phyloP scores from a whole-genome alignment of 805 yeast genomes.

The Candida saitoana region DNA sequence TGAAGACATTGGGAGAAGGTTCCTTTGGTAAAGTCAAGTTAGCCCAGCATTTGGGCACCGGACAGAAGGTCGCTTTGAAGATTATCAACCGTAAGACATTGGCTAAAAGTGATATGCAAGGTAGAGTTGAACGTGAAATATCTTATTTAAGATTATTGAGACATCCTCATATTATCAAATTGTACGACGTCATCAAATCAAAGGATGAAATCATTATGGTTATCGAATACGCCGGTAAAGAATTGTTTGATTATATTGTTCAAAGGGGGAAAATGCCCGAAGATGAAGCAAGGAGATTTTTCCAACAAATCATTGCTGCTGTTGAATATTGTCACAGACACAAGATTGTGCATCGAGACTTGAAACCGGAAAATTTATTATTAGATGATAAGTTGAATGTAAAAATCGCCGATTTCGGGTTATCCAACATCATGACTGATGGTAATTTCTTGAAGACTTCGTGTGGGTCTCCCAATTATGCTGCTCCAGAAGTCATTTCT shows the following conservation, averaged over 20 bases:
- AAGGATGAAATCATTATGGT: constrained; percentile 97
- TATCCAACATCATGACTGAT: constrained; percentile 94
- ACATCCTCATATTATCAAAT: constrained; percentile 94
- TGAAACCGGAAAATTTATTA: constrained; percentile 90
- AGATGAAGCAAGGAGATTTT: constrained; percentile 85
- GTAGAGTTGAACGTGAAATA: constrained; percentile 91
- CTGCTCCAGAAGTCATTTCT: constrained; percentile 95
- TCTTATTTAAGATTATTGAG: constrained; percentile 81
- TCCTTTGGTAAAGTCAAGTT: constrained; percentile 94
- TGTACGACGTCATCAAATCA: constrained; percentile 92
- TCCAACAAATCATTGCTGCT: constrained; percentile 94
- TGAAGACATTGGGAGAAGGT: constrained; percentile 92
- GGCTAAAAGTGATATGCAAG: constrained; percentile 96
- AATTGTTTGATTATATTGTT: constrained; percentile 90
- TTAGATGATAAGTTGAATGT: constrained; percentile 88
- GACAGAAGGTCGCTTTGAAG: constrained; percentile 88
- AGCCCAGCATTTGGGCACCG: constrained; percentile 85
- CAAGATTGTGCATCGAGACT: constrained; percentile 93
- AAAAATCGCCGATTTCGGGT: constrained; percentile 93
- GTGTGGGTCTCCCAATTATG: constrained; percentile 96
- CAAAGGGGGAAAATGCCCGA: constrained; percentile 92
- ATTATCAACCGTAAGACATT: constrained; percentile 88
- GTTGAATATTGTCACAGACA: constrained; percentile 95
- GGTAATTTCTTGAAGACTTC: constrained; percentile 92
- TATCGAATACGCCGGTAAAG: constrained; percentile 95